These are phyloP conservation scores for Penicillium palitans DNA, from an alignment of 2,329 filamentous ascomycete genomes.

Conservation along the genomic window DNA sequence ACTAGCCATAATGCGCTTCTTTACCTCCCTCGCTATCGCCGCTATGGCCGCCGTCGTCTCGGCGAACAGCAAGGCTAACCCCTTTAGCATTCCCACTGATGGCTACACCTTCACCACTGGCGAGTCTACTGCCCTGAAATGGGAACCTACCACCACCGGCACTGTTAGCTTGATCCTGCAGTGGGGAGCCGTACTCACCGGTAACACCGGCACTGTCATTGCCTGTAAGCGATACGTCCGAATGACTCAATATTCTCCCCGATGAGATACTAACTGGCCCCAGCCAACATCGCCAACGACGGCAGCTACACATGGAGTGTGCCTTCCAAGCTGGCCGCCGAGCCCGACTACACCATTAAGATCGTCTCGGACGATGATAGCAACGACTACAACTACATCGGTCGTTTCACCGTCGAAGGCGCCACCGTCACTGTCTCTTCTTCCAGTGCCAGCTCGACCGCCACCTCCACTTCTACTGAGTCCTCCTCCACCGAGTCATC, in stretches of 20 bases:
- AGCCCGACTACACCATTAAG: conserved; percentile 54
- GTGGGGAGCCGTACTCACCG: conserved; percentile 44
- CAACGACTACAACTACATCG: conserved; percentile 52
- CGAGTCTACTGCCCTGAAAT: conserved; percentile 48
- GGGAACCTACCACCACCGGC: conserved; percentile 52
- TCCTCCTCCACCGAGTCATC: conserved; percentile 17
- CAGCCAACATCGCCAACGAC: conserved; percentile 51
- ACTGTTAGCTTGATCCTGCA: conserved; percentile 56
- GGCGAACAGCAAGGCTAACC: conserved; percentile 45
- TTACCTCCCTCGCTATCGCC: conserved; percentile 45
- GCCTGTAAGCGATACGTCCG: conserved; percentile 40
- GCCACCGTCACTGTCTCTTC: conserved; percentile 39
- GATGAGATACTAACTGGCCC: neutral
- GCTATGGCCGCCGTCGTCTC: conserved; percentile 47
- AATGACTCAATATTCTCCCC: neutral
- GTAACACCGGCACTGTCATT: conserved; percentile 44
- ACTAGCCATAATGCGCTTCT: conserved; percentile 47
- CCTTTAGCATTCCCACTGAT: conserved; percentile 49
- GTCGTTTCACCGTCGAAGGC: conserved; percentile 52
- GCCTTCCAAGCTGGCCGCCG: conserved; percentile 41
- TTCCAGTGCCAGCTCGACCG: conserved; percentile 33
- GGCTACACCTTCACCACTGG: conserved; percentile 51
- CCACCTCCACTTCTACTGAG: conserved; percentile 25
- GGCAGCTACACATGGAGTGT: conserved; percentile 53
- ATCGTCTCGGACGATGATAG: conserved; percentile 52